Evolutionary conservation across 1,139 yeast species (phyloP).

Genomic region (Pichia sp.): DNA sequence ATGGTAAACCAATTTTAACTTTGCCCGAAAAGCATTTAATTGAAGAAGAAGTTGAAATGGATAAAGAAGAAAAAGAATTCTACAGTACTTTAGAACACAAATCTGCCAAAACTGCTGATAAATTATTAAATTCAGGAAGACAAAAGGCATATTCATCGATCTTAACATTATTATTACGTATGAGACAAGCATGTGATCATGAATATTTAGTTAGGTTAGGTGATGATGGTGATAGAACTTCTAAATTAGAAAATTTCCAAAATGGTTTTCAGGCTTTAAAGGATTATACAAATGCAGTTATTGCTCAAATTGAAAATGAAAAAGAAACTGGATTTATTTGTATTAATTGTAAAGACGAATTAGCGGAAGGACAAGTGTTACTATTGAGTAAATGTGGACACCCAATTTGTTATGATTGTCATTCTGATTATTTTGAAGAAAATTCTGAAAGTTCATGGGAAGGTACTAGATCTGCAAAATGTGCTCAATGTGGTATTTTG

Average conservation of each 20-base stretch:
- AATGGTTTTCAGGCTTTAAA: conserved; percentile 19
- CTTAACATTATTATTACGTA: conserved; percentile 65
- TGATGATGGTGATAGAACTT: conserved; percentile 29
- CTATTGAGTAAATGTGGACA: conserved; percentile 64
- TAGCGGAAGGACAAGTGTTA: conserved; percentile 41
- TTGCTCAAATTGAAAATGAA: conserved; percentile 20
- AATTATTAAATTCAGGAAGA: conserved; percentile 34
- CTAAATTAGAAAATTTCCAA: conserved; percentile 15
- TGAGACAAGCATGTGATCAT: conserved; percentile 91
- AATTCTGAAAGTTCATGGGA: conserved; percentile 31
- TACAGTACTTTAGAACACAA: conserved; percentile 54
- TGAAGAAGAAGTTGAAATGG: conserved; percentile 46
- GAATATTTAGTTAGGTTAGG: conserved; percentile 69
- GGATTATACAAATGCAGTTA: conserved; percentile 5
- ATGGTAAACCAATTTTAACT: conserved; percentile 69
- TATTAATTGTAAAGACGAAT: conserved; percentile 60
- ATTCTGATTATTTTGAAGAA: conserved; percentile 44
- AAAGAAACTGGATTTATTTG: conserved; percentile 44
- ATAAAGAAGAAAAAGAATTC: conserved; percentile 44
- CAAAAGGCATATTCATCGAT: conserved; percentile 40
- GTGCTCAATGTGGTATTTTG: conserved; percentile 30
- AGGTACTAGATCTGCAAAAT: conserved; percentile 41
- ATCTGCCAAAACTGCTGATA: conserved; percentile 52
- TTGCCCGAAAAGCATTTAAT: conserved; percentile 61
- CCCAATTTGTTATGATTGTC: conserved; percentile 57